phyloP scores from a whole-genome alignment of 805 yeast genomes.

The Saccharomycopsis oosterbeekiorum region DNA sequence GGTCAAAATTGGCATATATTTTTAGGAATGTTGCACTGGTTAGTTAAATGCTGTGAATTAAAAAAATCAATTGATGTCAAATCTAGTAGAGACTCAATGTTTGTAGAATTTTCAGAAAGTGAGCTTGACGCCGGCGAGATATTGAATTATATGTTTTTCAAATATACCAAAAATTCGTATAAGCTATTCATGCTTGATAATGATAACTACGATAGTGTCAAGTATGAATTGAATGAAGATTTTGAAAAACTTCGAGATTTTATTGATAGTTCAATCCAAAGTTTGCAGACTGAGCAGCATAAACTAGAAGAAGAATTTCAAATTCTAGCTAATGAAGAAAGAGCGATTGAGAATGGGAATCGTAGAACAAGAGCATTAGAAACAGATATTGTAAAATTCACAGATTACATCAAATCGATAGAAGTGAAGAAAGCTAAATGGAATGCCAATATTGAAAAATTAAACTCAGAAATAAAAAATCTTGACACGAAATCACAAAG shows the following conservation, averaged over 20 bases:
- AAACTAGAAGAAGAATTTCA: slow-evolving; percentile 32
- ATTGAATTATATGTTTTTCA: slow-evolving; percentile 35
- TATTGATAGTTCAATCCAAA: slow-evolving; percentile 36
- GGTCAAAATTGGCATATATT: slow-evolving; percentile 82
- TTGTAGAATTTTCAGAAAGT: not conserved
- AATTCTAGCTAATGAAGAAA: slow-evolving; percentile 35
- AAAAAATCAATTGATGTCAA: slow-evolving; percentile 22
- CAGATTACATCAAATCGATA: slow-evolving; percentile 59
- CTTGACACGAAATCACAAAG: slow-evolving; percentile 34
- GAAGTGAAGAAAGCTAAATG: slow-evolving; percentile 56
- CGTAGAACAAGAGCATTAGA: slow-evolving; percentile 55
- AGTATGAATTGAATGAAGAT: slow-evolving; percentile 45
- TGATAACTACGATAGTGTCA: slow-evolving; percentile 49
- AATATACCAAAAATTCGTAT: slow-evolving; percentile 59
- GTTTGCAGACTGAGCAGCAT: slow-evolving; percentile 32
- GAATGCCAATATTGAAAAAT: slow-evolving; percentile 45
- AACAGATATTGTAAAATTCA: slow-evolving; percentile 59
- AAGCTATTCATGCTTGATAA: slow-evolving; percentile 52
- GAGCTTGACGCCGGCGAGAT: slow-evolving; percentile 18
- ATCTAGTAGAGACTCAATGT: slow-evolving; percentile 23
- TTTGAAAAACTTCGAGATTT: slow-evolving; percentile 42
- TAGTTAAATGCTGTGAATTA: slow-evolving; percentile 40
- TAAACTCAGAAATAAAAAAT: slow-evolving; percentile 41
- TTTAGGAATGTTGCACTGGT: slow-evolving; percentile 77
- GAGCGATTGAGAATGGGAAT: slow-evolving; percentile 40